Base-by-base conservation (phyloP, 2,329 filamentous ascomycete genomes). In the Penicillium crustosum region DNA sequence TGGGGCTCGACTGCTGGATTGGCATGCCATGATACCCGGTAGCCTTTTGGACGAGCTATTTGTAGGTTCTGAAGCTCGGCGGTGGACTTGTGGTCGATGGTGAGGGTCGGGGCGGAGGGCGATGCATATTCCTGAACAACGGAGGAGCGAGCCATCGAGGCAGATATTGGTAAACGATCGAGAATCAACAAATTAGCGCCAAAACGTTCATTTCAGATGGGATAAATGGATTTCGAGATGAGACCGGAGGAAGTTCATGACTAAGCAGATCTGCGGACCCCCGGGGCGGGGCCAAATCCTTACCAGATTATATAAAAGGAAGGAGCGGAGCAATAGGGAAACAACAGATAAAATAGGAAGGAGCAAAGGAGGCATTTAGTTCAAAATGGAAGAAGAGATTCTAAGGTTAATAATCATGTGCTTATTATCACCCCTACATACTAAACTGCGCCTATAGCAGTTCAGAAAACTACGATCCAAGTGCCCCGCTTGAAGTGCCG, bases 1-100 rank as follows among this genome's bases (percentile, higher is more conserved):
- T 97, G 93, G 72, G 90, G 89, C 78, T 99, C 94, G 73, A 97
- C 95, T 59, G 91, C 87, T 1, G 93, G 90, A 70, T 97, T 97
- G 78, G 92, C 91, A 75, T 99, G 94, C 77, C 93, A 97, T 10
- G 93, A 97, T 47, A 99, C 93, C 33, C 84, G 92, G 77, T 95
- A 93, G 66, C 92, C 93, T 70, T 89, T 88, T 2, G 93, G 93
- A 36, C 87, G 84, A 52, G 86, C 85, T 69, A 97, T 90, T 65
- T 87, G 88, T 75, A 90, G 80, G 61, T 81, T 76, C 60, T 84
- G 80, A 41, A 82, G 80, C 64, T 83, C 80, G 53, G 78, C 72
- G 48, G 77, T 73, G 66, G 84, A 80, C 62, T 86, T 83, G 35
- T 77, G 74, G 61, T 81, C 78, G 64, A 78, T 66, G 36, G 71